Percentiles rank a stretch among this genome's conserved stretches.
These are phyloP conservation scores for Metschnikowia baotianmanensis DNA, from an alignment of 805 yeast genomes.

Conservation along the genomic window DNA sequence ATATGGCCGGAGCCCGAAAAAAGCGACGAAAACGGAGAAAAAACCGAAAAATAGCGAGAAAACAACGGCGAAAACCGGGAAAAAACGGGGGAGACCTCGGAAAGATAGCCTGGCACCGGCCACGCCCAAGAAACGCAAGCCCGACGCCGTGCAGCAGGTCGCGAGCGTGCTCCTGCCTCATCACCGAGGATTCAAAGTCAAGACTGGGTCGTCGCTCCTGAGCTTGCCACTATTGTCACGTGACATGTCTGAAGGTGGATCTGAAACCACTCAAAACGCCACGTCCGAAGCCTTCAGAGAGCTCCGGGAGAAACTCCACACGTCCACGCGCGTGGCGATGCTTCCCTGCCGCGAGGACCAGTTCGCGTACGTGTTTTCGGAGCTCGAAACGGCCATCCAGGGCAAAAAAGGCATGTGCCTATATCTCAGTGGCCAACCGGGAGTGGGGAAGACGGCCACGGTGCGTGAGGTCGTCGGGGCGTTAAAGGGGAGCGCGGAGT, in stretches of 20 bases:
- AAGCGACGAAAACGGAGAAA: not conserved
- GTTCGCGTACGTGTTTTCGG: constrained; percentile 64
- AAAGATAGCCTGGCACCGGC: constrained; percentile 5
- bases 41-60: not conserved
- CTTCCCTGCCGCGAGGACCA: constrained; percentile 88
- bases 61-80: not conserved
- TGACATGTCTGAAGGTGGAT: constrained; percentile 1
- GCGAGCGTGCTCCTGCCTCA: constrained; percentile 21
- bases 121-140: constrained; percentile 7
- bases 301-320: constrained; percentile 40
- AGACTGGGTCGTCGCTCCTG: constrained; percentile 20
- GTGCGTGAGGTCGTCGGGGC: constrained; percentile 81
- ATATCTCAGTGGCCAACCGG: constrained; percentile 96
- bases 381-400: constrained; percentile 68
- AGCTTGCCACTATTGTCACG: constrained; percentile 22
- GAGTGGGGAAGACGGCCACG: constrained; percentile 96
- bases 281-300: constrained; percentile 36
- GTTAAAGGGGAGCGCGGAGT: constrained; percentile 39
- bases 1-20: not conserved
- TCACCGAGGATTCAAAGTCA: constrained; percentile 27
- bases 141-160: constrained; percentile 17
- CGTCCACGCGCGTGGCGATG: constrained; percentile 45
- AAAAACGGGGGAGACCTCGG: constrained; percentile 3
- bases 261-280: constrained; percentile 7
- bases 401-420: constrained; percentile 77